Evolutionary conservation across 257 asterid genomes (phyloP), one percentile per base, ranked within the genome.

Genomic region (Solanum ossicruentum): DNA sequence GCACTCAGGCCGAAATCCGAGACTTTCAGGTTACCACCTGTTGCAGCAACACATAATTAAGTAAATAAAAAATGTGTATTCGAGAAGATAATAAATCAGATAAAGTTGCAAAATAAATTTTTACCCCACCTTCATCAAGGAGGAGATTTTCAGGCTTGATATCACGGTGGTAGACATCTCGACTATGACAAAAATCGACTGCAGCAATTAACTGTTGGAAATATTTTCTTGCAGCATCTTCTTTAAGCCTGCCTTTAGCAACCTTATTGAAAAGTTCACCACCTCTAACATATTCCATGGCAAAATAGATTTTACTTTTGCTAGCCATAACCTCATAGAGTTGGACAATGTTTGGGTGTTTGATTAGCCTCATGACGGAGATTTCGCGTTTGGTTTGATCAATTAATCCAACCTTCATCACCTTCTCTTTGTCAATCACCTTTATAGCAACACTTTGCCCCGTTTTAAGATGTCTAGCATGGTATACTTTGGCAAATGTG

Each of bases 1-100:
- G 99, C 98, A 21, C 97, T 93, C 26, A 96, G 87, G 0, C 99
- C 99, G n/a, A 95, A 96, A 87, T 96, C 99, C 0, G 98, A 85
- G 1, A 96, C 95, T 79, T 93, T 96, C 10, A 96, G 55, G 43
- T 91, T 95, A 12, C 96, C 98, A 0, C 26, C 82, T 77, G 47
- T 51, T 4, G 26, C 66, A 20, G 7, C 0, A 9, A 28, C 9
- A 77, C 82, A 77, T 49, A 51, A 13, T 47, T 77, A 77, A 49
- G 39, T 13, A 75, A 8, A 49, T 23, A 69, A 32, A 32, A 28
- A 69, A 12, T 20, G 12, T 36, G 15, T 60, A 10, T 21, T 21
- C 1, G 32, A 21, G 12, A 28, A 60, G 15, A 10, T 60, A 21
- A 21, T 61, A 18, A 71, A 71, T 21, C 23, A 61, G 39, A 26